Evolutionary conservation across 805 yeast genomes (phyloP).

Genomic region (Yamadazyma ubonensis): DNA sequence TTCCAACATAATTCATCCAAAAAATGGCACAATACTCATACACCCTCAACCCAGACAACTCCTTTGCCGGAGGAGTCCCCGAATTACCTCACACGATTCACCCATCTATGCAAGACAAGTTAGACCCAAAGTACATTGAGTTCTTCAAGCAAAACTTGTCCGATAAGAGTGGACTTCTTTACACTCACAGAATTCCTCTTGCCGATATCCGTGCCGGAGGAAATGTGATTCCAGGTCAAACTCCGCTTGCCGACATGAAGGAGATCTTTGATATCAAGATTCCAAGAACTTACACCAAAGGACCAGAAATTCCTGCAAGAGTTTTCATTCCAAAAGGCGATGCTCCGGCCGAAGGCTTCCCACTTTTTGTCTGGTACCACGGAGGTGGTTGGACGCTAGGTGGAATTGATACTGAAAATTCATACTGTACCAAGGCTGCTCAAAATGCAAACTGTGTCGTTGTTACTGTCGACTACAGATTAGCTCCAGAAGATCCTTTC

Average conservation of each 20-base stretch:
- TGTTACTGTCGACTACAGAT: constrained; percentile 47
- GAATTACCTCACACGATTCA: constrained; percentile 32
- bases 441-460: constrained; percentile 37
- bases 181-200: constrained; percentile 38
- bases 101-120: constrained; percentile 22
- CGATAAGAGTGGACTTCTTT: constrained; percentile 26
- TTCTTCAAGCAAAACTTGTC: constrained; percentile 31
- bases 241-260: constrained; percentile 26
- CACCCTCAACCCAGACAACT: constrained; percentile 22
- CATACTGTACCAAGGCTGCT: constrained; percentile 42
- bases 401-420: constrained; percentile 39
- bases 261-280: constrained; percentile 29
- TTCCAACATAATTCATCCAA: not conserved
- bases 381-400: constrained; percentile 50
- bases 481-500: constrained; percentile 50
- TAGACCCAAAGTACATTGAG: constrained; percentile 39
- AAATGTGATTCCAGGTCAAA: constrained; percentile 45
- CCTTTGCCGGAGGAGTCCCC: constrained; percentile 27
- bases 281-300: constrained; percentile 25
- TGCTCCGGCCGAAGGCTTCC: constrained; percentile 37
- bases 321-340: constrained; percentile 37
- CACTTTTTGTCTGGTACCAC: constrained; percentile 39
- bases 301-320: constrained; percentile 28
- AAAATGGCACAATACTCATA: constrained; percentile 16
- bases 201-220: constrained; percentile 29